Evolutionary conservation across 345 rosid species (phyloP).

Genomic region (Gynandropsis gynandra): DNA sequence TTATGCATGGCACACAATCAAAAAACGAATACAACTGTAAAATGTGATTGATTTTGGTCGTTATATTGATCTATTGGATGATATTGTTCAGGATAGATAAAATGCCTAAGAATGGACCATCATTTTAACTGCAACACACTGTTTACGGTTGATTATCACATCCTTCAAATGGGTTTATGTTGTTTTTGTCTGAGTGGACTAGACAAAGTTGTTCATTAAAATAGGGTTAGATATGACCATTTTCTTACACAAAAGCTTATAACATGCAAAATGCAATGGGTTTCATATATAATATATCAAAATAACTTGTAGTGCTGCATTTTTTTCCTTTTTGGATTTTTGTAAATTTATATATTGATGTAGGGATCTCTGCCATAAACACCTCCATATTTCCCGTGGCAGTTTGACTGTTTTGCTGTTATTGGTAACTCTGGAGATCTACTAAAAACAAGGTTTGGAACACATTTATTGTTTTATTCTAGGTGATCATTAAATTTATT

Average conservation of each 20-base stretch:
- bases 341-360: no score
- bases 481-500: conserved; percentile 36
- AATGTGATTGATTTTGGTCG: no score
- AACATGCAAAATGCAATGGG: not conserved
- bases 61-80: no score
- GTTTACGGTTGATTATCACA: no score
- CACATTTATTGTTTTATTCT: conserved; percentile 84
- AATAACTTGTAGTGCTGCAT: not conserved
- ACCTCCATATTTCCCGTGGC: conserved; percentile 73
- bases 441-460: conserved; percentile 75
- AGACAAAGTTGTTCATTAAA: no score
- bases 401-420: conserved; percentile 86
- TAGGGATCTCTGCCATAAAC: conserved; percentile 77
- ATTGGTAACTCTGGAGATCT: conserved; percentile 98
- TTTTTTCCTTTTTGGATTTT: conserved; percentile 11
- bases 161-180: no score
- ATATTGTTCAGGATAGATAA: no score
- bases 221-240: no score
- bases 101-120: no score
- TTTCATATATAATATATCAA: not conserved
- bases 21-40: conserved; percentile 81
- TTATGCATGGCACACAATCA: conserved; percentile 92
- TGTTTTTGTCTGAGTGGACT: no score
- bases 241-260: conserved; percentile 1
- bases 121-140: no score